Base-by-base conservation (phyloP, 306 rosid species). In the Hippophae gyantsensis region DNA sequence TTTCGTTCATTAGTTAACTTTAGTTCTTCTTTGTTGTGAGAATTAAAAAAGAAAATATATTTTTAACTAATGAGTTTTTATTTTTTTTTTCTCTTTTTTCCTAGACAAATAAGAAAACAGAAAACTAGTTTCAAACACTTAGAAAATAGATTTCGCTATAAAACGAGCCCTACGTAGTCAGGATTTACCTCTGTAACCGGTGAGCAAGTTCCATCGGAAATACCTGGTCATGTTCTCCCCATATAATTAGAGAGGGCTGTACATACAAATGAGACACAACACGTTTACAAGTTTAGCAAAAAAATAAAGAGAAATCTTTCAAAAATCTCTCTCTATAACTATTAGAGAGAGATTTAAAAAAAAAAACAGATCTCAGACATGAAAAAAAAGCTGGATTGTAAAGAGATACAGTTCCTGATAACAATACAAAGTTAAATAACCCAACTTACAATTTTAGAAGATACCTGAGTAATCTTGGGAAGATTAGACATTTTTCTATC, bases 141-240 rank as follows among this genome's bases (percentile, higher is more conserved):
- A n/a, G 10, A 69, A 48, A 56, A 64, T 45, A 11, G 72, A 41
- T 7, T 6, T 62, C 7, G 13, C 0, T 3, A 53, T 43, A 51
- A 8, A 9, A 44, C 56, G 53, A 42, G 63, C 3, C 27, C 48
- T 65, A 13, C 2, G 50, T 47, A 8, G 13, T 11, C 25, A 7
- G 7, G 60, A 57, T 50, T 49, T 62, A 87, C 97, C 94, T 73
- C 75, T 79, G 68, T 38, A 90, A 67, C 63, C 96, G 89, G 74
- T 83, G 77, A 2, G 86, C 97, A 65, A 90, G 80, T 72, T 87
- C 97, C 66, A 90, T 42, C 9, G 97, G 97, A 76, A 87, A 90
- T 43, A 90, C 71, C 54, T 10, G 56, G 78, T 90, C 97, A 43
- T 79, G 73, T 67, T 87, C 97, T 72, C 98, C 98, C 96, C 98